These are phyloP conservation scores for Rhizopus sp. DNA, from an alignment of 371 early-diverging fungal genomes.

Conservation along the genomic window DNA sequence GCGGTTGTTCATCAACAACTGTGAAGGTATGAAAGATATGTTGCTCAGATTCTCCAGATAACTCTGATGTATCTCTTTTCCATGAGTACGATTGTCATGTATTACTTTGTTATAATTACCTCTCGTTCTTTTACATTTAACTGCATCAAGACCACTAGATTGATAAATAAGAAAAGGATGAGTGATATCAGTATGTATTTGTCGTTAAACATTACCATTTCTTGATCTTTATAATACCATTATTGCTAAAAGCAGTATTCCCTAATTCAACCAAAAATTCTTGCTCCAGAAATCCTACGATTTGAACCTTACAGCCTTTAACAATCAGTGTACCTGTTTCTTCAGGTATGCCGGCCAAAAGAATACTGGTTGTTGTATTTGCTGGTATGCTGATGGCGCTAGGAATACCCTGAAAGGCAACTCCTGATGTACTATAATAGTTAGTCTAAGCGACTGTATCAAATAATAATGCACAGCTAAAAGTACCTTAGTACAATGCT, in stretches of 20 bases:
- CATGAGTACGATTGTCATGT: not conserved
- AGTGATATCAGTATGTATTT: not conserved
- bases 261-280: slow-evolving; percentile 58
- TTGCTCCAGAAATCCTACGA: slow-evolving; percentile 74
- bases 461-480: not conserved
- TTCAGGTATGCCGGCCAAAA: slow-evolving; percentile 65
- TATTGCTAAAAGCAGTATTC: slow-evolving; percentile 23
- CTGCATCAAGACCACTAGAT: slow-evolving; percentile 35
- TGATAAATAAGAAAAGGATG: not conserved
- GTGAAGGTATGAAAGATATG: slow-evolving; percentile 53
- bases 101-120: slow-evolving; percentile 9
- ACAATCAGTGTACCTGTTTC: slow-evolving; percentile 63
- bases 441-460: not conserved
- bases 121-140: slow-evolving; percentile 28
- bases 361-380: slow-evolving; percentile 57
- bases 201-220: slow-evolving; percentile 26
- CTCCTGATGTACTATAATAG: slow-evolving; percentile 58
- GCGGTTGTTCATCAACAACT: slow-evolving; percentile 72
- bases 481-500: slow-evolving; percentile 61
- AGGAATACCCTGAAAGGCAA: slow-evolving; percentile 60
- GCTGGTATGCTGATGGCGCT: slow-evolving; percentile 69
- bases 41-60: slow-evolving; percentile 10
- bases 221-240: slow-evolving; percentile 24
- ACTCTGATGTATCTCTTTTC: slow-evolving; percentile 3
- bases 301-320: slow-evolving; percentile 68